These are phyloP conservation scores for Sporothrix sp. DNA, from an alignment of 2,329 filamentous ascomycete genomes.

Conservation along the genomic window DNA sequence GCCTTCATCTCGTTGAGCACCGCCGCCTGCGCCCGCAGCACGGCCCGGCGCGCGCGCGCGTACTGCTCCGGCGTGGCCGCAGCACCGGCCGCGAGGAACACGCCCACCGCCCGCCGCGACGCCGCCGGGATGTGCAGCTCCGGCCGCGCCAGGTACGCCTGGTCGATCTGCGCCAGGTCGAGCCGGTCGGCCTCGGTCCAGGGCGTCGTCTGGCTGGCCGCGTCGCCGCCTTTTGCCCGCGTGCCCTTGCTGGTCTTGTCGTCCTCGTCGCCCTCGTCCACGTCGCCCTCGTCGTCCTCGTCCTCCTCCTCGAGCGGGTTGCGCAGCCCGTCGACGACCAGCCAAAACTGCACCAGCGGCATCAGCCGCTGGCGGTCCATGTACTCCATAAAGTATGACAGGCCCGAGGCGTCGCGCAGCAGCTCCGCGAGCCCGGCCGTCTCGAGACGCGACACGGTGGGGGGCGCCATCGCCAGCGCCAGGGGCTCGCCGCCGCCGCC, in stretches of 20 bases:
- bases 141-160: conserved; percentile 73
- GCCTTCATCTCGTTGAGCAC: conserved; percentile 78
- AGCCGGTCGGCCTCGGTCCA: conserved; percentile 80
- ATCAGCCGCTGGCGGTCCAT: conserved; percentile 89
- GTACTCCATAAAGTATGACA: conserved; percentile 99
- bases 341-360: conserved; percentile 92
- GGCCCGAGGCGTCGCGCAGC: conserved; percentile 77
- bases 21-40: conserved; percentile 71
- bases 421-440: conserved; percentile 73
- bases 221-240: conserved; percentile 58
- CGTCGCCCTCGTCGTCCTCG: conserved; percentile 62
- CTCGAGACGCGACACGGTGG: conserved; percentile 53
- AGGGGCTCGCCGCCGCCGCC: conserved; percentile 17
- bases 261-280: conserved; percentile 58
- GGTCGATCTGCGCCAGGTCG: conserved; percentile 84
- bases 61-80: conserved; percentile 73
- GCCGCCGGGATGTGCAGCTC: conserved; percentile 69
- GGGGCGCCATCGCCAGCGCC: conserved; percentile 7
- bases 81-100: conserved; percentile 70
- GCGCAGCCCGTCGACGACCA: conserved; percentile 92
- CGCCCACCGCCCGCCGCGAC: conserved; percentile 58
- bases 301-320: conserved; percentile 85
- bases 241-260: conserved; percentile 41
- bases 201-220: conserved; percentile 49
- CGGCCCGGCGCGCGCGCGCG: conserved; percentile 66